A percentile compares a stretch with the other conserved stretches of the same genome.
These are phyloP conservation scores for Berberis vulgaris DNA, from an alignment of 164 flowering plant species.

Conservation along the genomic window DNA sequence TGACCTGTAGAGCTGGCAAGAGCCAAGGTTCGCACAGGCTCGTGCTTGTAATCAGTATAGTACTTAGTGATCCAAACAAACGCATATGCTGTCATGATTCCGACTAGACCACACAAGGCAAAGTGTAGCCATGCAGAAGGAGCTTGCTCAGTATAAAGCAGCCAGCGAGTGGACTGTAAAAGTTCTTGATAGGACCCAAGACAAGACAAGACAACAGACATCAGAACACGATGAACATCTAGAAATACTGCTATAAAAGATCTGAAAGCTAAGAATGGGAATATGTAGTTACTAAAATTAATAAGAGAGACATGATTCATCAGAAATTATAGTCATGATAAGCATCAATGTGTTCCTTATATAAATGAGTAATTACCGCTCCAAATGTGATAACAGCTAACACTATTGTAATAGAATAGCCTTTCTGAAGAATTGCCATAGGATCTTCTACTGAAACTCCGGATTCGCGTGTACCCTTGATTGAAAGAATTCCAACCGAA, in stretches of 20 bases:
- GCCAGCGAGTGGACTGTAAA: conserved; percentile 94
- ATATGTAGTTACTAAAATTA: too few relatives aligned
- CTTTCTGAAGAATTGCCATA: conserved; percentile 93
- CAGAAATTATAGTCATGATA: background rate
- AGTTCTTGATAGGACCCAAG: background rate
- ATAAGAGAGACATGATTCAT: too few relatives aligned
- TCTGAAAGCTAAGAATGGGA: too few relatives aligned
- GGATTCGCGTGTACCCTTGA: conserved; percentile 66
- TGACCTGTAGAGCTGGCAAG: conserved; percentile 96
- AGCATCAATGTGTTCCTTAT: background rate
- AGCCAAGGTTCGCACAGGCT: conserved; percentile 91
- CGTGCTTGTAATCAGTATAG: conserved; percentile 96
- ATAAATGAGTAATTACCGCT: conserved; percentile 45
- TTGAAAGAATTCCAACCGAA: conserved; percentile 86
- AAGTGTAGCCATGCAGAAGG: conserved; percentile 96
- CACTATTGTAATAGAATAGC: conserved; percentile 80
- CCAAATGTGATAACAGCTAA: conserved; percentile 85
- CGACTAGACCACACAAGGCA: conserved; percentile 94
- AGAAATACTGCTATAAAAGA: background rate
- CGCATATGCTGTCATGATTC: conserved; percentile 80
- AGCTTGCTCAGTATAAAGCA: conserved; percentile 91
- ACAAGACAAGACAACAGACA: background rate
- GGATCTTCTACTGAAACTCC: conserved; percentile 75
- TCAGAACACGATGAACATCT: background rate
- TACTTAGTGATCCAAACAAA: conserved; percentile 93